Evolutionary conservation across 352 stramenopile genomes (phyloP).

Genomic region (Phytopythium delawarense): DNA sequence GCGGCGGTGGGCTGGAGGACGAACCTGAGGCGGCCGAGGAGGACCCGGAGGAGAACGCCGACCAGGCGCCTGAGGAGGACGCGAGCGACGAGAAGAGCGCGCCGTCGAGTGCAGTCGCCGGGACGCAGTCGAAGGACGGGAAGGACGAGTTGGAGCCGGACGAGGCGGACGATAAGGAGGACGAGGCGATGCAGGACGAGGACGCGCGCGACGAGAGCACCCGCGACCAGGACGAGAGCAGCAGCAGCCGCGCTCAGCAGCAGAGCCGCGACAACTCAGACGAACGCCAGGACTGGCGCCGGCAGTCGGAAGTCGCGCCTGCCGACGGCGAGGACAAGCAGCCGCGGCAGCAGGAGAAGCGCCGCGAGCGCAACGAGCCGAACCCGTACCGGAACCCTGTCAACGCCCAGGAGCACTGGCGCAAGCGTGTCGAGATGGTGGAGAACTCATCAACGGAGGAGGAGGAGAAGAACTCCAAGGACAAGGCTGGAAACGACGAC

Average conservation of each 20-base stretch:
- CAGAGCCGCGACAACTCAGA: conserved; percentile 56
- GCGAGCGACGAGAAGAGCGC: conserved; percentile 50
- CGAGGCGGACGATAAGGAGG: conserved; percentile 33
- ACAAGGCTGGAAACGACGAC: conserved; percentile 20
- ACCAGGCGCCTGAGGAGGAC: conserved; percentile 47
- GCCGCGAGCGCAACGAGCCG: conserved; percentile 77
- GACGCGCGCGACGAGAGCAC: conserved; percentile 19
- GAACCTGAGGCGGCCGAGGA: conserved; percentile 65
- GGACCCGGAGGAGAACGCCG: conserved; percentile 44
- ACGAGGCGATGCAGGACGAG: conserved; percentile 40
- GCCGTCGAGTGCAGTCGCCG: conserved; percentile 51
- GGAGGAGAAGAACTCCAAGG: conserved; percentile 23
- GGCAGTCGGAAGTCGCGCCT: conserved; percentile 37
- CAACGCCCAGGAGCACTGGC: conserved; percentile 97
- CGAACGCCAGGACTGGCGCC: conserved; percentile 48
- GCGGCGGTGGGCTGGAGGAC: conserved; percentile 68
- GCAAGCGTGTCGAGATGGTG: conserved; percentile 92
- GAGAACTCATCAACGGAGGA: conserved; percentile 35
- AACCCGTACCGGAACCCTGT: conserved; percentile 96
- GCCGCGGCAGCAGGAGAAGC: conserved; percentile 49
- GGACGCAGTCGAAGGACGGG: conserved; percentile 81
- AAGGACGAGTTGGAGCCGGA: conserved; percentile 67
- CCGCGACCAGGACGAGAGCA: conserved; percentile 59
- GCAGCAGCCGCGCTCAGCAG: conserved; percentile 44
- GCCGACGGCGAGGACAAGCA: conserved; percentile 37